phyloP scores from a whole-genome alignment of 495 filamentous ascomycete genomes.

The Talaromyces ruber region DNA sequence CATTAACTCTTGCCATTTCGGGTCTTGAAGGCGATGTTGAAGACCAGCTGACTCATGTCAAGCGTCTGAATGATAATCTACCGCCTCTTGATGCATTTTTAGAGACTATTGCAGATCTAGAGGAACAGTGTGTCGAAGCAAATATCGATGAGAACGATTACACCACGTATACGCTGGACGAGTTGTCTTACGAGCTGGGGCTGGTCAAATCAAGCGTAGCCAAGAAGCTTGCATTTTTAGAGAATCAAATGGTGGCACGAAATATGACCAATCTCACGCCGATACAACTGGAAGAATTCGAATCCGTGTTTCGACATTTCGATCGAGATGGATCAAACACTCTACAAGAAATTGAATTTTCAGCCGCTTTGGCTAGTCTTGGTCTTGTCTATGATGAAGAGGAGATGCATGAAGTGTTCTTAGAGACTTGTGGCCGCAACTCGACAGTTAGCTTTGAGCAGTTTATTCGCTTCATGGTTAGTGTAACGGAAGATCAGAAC shows the following conservation, averaged over 20 bases:
- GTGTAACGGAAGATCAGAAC: constrained; percentile 96
- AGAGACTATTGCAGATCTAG: constrained; percentile 69
- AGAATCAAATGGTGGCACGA: constrained; percentile 93
- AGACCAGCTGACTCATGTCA: constrained; percentile 82
- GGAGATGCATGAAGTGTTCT: constrained; percentile 91
- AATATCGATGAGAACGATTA: constrained; percentile 99
- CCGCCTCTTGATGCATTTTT: constrained; percentile 84
- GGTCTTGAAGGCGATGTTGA: constrained; percentile 92
- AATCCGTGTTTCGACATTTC: constrained; percentile 95
- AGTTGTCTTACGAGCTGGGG: constrained; percentile 86
- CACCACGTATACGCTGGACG: constrained; percentile 95
- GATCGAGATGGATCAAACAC: constrained; percentile 88
- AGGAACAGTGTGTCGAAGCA: constrained; percentile 84
- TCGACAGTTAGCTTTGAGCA: constrained; percentile 88
- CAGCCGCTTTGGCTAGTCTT: constrained; percentile 83
- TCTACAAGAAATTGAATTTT: constrained; percentile 91
- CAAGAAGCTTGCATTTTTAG: constrained; percentile 92
- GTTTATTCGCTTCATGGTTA: constrained; percentile 98
- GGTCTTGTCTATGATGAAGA: constrained; percentile 90
- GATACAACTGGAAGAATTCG: constrained; percentile 96
- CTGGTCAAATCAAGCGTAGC: constrained; percentile 83
- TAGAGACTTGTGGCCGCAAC: constrained; percentile 59
- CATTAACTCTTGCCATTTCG: constrained; percentile 84
- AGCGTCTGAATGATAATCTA: constrained; percentile 68
- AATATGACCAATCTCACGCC: constrained; percentile 99